Evolutionary conservation across 1,284 basidiomycete species (phyloP), one percentile per base, ranked within the genome.

Genomic region (Puccinia coronata): DNA sequence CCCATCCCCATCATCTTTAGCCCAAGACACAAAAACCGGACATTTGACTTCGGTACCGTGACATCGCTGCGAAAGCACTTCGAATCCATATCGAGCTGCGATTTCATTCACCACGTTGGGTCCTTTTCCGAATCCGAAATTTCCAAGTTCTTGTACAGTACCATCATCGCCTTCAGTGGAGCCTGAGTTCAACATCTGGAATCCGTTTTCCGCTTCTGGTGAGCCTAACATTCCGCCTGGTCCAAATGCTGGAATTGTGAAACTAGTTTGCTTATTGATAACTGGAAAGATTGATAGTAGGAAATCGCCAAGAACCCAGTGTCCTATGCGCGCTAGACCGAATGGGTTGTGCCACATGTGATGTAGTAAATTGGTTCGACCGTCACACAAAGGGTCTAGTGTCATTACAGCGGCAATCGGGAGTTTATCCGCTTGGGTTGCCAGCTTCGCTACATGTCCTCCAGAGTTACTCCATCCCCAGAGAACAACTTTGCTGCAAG

Each of bases 401-500:
- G 73, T 53, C 25, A 75, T 75, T n/a, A 75, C 73, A 47, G 73
- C 73, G 28, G 55, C 47, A 25, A 75, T 75, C 23, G 73, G n/a
- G 31, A 61, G 73, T 25, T 61, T 39, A 63, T 75, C 73, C 49
- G 39, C 61, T 14, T 61, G 73, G 47, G 55, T 59, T 2, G 73
- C 73, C 28, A 75, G 57, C 20, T 61, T 49, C 34, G 73, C 57
- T n/a, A 75, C 73, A 28, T 75, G 73, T 75, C 73, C 73, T 61
- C 73, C 73, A 18, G 73, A 75, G 39, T 75, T 75, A 39, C 73
- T 75, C 73, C 73, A 75, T 16, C 73, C 73, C 73, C 73, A 75
- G 2, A 75, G 57, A n/a, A 75, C 73, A 23, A 75, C 55, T 18
- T 59, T 36, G 11, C 61, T 75, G 18, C 57, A 47, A 34, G 57